Conservation (phyloP, 805 yeast species). For the Maudiozyma saulgeensis region DNA sequence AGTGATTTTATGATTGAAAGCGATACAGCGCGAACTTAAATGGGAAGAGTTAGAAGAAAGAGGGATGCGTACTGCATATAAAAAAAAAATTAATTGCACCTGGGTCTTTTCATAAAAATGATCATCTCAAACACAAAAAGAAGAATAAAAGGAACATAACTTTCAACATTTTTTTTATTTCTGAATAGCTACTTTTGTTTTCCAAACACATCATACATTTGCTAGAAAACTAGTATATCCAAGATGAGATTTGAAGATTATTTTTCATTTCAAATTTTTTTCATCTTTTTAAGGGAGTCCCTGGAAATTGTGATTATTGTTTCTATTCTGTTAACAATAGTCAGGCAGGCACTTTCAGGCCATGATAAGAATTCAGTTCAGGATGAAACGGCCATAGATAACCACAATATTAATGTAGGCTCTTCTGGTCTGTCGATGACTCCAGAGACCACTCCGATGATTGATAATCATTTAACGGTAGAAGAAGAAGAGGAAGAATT, state of each 20-base stretch:
- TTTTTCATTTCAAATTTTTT: slow-evolving; percentile 66
- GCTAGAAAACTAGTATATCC: neutral
- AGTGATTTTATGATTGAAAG: too few relatives aligned
- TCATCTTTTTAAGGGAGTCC: slow-evolving; percentile 65
- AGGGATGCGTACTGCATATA: too few relatives aligned
- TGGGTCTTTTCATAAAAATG: too few relatives aligned
- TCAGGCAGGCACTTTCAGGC: slow-evolving; percentile 45
- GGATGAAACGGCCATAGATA: neutral
- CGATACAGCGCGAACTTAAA: too few relatives aligned
- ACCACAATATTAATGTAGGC: neutral
- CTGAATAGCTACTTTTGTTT: too few relatives aligned
- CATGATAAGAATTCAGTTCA: slow-evolving; percentile 20
- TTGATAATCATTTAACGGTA: neutral
- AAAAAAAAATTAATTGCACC: too few relatives aligned
- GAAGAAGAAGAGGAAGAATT: slow-evolving; percentile 27
- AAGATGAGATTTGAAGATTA: slow-evolving; percentile 34
- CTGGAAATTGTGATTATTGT: slow-evolving; percentile 68
- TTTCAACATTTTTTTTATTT: too few relatives aligned
- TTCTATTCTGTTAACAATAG: slow-evolving; percentile 61
- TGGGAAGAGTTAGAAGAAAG: too few relatives aligned
- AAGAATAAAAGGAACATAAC: too few relatives aligned
- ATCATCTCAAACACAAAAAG: too few relatives aligned
- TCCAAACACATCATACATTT: neutral
- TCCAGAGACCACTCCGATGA: neutral
- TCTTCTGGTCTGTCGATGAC: neutral